phyloP scores from a whole-genome alignment of 2,329 filamentous ascomycete genomes.

The Aspergillus pseudoglaucus region DNA sequence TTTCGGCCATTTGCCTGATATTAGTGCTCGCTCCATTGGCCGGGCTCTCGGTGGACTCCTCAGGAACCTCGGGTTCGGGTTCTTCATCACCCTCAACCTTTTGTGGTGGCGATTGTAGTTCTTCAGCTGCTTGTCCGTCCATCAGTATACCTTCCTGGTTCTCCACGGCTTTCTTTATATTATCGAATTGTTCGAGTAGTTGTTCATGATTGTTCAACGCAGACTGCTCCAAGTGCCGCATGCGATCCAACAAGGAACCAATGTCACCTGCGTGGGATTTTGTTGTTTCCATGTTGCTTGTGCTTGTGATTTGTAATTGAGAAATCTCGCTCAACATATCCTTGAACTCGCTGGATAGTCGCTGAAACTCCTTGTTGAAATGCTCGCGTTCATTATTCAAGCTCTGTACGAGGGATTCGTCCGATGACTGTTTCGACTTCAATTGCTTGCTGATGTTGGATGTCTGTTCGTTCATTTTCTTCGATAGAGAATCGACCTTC shows the following conservation, averaged over 20 bases:
- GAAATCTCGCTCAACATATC: slow-evolving; percentile 5
- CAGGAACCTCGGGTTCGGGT: neutral
- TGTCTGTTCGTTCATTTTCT: neutral
- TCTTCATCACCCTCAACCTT: neutral
- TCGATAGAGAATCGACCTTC: neutral
- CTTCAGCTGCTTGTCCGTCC: neutral
- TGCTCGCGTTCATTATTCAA: slow-evolving; percentile 10
- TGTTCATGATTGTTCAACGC: neutral
- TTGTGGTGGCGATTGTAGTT: neutral
- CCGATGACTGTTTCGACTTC: neutral
- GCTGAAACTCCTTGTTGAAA: slow-evolving; percentile 5
- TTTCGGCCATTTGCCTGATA: slow-evolving; percentile 1
- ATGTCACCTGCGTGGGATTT: neutral
- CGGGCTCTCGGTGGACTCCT: neutral
- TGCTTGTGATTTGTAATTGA: slow-evolving; percentile 1
- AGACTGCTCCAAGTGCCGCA: slow-evolving; percentile 1
- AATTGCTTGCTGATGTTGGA: neutral
- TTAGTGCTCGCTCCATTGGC: neutral
- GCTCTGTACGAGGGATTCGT: slow-evolving; percentile 4
- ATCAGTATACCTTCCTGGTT: neutral
- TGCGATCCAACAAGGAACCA: slow-evolving; percentile 4
- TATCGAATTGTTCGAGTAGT: slow-evolving; percentile 3
- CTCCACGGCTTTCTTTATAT: slow-evolving; percentile 2
- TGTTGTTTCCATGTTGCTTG: neutral
- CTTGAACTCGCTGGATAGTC: slow-evolving; percentile 5